Evolutionary conservation across 2,329 filamentous ascomycete species (phyloP).

Genomic region (Paraphaeosphaeria minitans): DNA sequence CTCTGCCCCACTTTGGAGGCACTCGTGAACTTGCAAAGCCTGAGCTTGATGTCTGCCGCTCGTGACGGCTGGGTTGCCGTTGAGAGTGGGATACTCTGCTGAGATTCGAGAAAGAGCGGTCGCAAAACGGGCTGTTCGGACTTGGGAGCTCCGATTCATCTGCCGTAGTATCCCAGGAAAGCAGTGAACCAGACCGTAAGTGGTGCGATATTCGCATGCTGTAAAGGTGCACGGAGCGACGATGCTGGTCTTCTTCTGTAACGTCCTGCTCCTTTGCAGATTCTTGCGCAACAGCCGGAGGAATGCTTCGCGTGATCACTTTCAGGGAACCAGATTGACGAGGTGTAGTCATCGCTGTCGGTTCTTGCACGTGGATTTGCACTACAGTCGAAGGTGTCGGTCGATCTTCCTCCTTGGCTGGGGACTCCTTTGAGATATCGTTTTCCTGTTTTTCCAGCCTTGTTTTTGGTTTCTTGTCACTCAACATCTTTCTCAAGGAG

Average conservation of each 20-base stretch:
- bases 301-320: slow-evolving; percentile 16
- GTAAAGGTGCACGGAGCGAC: slow-evolving; percentile 48
- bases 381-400: slow-evolving; percentile 11
- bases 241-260: slow-evolving; percentile 24
- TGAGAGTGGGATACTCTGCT: slow-evolving; percentile 22
- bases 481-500: slow-evolving; percentile 1
- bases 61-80: slow-evolving; percentile 22
- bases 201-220: slow-evolving; percentile 54
- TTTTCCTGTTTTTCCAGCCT: background rate
- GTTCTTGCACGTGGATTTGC: slow-evolving; percentile 29
- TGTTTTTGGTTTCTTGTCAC: background rate
- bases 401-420: background rate
- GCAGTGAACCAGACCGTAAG: slow-evolving; percentile 49
- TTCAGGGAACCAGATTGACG: slow-evolving; percentile 23
- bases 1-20: slow-evolving; percentile 46
- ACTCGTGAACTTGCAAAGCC: slow-evolving; percentile 45
- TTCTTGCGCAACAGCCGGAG: background rate
- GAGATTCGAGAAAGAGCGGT: slow-evolving; percentile 27
- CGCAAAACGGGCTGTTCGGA: slow-evolving; percentile 18
- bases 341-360: slow-evolving; percentile 21
- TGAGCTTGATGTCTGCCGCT: slow-evolving; percentile 42
- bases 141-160: slow-evolving; percentile 27
- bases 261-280: slow-evolving; percentile 10
- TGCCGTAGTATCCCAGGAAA: slow-evolving; percentile 43
- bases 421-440: background rate